These are phyloP conservation scores for Inga leiocalycina DNA, from an alignment of 306 rosid species.

Conservation along the genomic window DNA sequence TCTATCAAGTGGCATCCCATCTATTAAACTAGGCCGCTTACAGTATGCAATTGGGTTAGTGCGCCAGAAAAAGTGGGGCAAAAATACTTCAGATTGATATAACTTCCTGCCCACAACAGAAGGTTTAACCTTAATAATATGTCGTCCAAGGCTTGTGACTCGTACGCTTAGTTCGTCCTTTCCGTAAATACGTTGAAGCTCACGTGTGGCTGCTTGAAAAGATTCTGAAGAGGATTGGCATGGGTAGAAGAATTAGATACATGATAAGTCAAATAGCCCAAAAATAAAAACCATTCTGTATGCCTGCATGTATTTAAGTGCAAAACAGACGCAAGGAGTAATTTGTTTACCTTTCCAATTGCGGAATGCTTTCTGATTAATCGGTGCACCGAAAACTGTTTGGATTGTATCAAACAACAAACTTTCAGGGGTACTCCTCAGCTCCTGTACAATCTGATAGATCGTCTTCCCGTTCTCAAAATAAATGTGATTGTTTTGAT, in stretches of 20 bases:
- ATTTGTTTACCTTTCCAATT: constrained; percentile 18
- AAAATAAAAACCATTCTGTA: background rate
- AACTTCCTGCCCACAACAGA: background rate
- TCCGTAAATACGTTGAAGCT: constrained; percentile 13
- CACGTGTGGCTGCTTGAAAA: constrained; percentile 9
- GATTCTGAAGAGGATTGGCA: constrained; percentile 2
- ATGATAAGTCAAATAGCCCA: background rate
- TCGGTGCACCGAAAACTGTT: constrained; percentile 9
- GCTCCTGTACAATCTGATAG: constrained; percentile 70
- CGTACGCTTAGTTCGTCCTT: background rate
- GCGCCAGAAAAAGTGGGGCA: background rate
- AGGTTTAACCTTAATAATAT: background rate
- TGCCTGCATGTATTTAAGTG: background rate
- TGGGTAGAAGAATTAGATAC: background rate
- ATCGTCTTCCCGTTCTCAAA: constrained; percentile 42
- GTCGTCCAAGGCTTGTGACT: background rate
- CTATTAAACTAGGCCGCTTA: background rate
- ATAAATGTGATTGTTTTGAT: constrained; percentile 72
- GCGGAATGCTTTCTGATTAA: constrained; percentile 13
- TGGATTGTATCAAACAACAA: constrained; percentile 20
- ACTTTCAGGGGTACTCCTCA: constrained; percentile 57
- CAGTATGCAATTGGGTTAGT: background rate
- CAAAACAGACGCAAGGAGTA: background rate
- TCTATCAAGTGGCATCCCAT: background rate
- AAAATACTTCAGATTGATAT: background rate